Percentiles rank a stretch among this genome's conserved stretches.
Conservation (phyloP, 768 basidiomycete species). For the Boletus sp. region DNA sequence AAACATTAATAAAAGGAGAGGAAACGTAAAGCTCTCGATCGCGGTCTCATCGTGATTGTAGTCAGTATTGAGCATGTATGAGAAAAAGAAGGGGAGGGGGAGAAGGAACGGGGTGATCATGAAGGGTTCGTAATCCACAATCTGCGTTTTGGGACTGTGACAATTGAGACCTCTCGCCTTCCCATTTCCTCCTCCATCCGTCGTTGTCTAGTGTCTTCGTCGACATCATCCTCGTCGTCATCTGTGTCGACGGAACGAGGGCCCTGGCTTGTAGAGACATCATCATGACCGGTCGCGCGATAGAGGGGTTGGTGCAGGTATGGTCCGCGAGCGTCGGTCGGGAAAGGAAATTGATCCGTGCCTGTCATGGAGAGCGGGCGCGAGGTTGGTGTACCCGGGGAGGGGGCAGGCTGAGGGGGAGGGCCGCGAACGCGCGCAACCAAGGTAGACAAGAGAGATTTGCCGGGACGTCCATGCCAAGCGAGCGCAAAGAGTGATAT, state of each 20-base stretch:
- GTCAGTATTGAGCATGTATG: conserved; percentile 24
- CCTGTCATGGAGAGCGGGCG: conserved; percentile 41
- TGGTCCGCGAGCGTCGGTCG: conserved; percentile 49
- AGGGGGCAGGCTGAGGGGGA: conserved; percentile 29
- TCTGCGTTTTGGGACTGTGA: conserved; percentile 71
- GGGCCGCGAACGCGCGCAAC: conserved; percentile 43
- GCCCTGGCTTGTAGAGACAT: conserved; percentile 36
- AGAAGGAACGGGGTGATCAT: conserved; percentile 20
- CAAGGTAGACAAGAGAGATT: conserved; percentile 55
- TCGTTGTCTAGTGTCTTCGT: conserved; percentile 71
- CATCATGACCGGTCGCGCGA: conserved; percentile 47
- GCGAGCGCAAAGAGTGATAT: conserved; percentile 49
- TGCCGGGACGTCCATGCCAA: conserved; percentile 55
- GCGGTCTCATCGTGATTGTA: conserved; percentile 11
- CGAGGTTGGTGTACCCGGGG: conserved; percentile 37
- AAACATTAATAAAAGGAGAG: conserved; percentile 11
- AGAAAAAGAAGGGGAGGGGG: conserved; percentile 5
- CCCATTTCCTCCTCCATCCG: conserved; percentile 82
- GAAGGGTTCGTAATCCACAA: conserved; percentile 73
- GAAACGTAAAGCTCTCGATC: conserved; percentile 4
- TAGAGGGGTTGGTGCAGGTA: conserved; percentile 69
- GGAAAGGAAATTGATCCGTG: conserved; percentile 45
- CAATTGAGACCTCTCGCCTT: conserved; percentile 79
- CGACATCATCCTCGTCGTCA: conserved; percentile 66
- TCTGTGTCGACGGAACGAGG: conserved; percentile 55